Base-by-base conservation (phyloP, 768 basidiomycete genomes). In the Lactifluus volemus region DNA sequence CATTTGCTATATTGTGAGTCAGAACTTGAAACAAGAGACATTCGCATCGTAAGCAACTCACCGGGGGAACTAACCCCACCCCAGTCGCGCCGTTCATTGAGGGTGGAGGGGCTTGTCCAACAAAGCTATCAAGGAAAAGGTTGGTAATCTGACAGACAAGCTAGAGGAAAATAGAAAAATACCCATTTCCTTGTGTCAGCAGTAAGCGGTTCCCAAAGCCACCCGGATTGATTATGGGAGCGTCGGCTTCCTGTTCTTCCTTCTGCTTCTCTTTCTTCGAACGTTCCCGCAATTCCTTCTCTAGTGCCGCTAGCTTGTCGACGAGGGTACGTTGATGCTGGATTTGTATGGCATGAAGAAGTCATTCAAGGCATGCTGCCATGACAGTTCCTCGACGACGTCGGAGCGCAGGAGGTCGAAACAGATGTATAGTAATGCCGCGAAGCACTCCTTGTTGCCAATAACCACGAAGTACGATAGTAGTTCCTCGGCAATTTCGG, bases 391-490 rank as follows among this genome's bases (percentile, higher is more conserved):
- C 74, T 94, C 89, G 30, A 97, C 92, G 58, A 95, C 74, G 69
- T 98, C 96, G 3, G 93, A 82, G 49, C 92, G 87, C 55, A 98
- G 76, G n/a, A 98, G 80, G 74, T 99, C 96, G 77, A 94, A 99
- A 77, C 94, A 97, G 55, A 89, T 81, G 67, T 85, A 98, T 25
- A 98, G 82, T 64, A 88, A 77, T 1, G 89, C 92, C 0, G 92
- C 88, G 73, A 96, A 99, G 74, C 93, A 96, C 71, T 99, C 97
- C 76, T 94, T 95, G 81, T 96, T 96, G 38, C 97, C 97, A 65
- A 99, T 98, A 74, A 93, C 91, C 59, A 97, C 94, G 70, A 98
- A 99, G 78, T 98, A 98, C 4, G 88, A 87, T 29, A 98, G 78
- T 17, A 98, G 79, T 53, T 98, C 97, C 73, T 99, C 96, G 4